These are phyloP conservation scores for Penicillium capsulatum DNA, from an alignment of 2,329 filamentous ascomycete genomes.

Conservation along the genomic window DNA sequence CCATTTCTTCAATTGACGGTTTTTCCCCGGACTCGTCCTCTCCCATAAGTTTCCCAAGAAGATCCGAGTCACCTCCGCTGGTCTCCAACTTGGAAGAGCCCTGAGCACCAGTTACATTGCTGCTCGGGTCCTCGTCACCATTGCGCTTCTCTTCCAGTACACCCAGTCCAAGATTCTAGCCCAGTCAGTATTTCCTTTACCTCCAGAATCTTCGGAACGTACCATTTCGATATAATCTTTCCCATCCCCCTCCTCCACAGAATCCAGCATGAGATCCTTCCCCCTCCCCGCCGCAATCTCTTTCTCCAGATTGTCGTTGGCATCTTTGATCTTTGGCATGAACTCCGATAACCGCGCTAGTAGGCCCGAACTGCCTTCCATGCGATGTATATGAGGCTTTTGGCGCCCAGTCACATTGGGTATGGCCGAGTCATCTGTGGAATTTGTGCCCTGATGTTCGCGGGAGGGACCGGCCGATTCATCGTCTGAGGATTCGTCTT, in stretches of 20 bases:
- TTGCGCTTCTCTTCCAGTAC: constrained; percentile 42
- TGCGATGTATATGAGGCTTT: constrained; percentile 34
- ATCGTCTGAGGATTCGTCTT: constrained; percentile 23
- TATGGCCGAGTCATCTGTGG: constrained; percentile 14
- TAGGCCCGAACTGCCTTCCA: constrained; percentile 28
- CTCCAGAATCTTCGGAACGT: constrained; percentile 8
- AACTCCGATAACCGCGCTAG: constrained; percentile 40
- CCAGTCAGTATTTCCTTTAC: constrained; percentile 4
- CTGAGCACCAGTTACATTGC: constrained; percentile 17
- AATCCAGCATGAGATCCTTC: constrained; percentile 33
- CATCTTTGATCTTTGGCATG: constrained; percentile 41
- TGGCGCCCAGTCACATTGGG: constrained; percentile 28
- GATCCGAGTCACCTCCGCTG: constrained; percentile 22
- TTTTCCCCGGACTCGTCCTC: constrained; percentile 30
- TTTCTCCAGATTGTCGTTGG: constrained; percentile 41
- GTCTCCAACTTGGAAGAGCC: not conserved
- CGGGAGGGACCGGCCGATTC: constrained; percentile 21
- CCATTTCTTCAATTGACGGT: constrained; percentile 37
- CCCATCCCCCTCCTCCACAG: constrained; percentile 31
- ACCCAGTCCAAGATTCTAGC: constrained; percentile 41
- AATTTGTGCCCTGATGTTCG: constrained; percentile 3
- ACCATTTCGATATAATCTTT: constrained; percentile 44
- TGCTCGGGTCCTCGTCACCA: constrained; percentile 15
- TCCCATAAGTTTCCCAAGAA: constrained; percentile 39
- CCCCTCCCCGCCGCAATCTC: constrained; percentile 35